These are phyloP conservation scores for Fomitopsis palustris DNA, from an alignment of 1,284 basidiomycete species.

Conservation along the genomic window DNA sequence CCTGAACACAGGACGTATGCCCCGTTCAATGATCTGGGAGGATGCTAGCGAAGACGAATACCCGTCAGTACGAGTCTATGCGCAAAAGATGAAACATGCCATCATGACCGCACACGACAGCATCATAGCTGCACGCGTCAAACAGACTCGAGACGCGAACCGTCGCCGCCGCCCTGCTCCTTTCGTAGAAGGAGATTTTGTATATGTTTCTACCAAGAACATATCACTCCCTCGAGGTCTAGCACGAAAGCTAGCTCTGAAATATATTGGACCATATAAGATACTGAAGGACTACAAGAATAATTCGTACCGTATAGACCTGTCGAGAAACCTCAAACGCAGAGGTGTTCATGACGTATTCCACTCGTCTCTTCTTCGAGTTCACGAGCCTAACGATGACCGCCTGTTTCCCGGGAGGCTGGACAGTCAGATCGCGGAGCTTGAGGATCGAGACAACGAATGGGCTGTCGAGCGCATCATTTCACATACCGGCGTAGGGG, in stretches of 20 bases:
- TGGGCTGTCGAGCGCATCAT: slow-evolving; percentile 30
- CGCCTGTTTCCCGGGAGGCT: slow-evolving; percentile 24
- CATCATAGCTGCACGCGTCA: slow-evolving; percentile 16
- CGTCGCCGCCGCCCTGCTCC: slow-evolving; percentile 2
- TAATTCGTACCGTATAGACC: slow-evolving; percentile 20
- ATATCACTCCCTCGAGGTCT: slow-evolving; percentile 14
- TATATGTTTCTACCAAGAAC: slow-evolving; percentile 12
- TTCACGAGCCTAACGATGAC: too few species aligned
- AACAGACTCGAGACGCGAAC: slow-evolving; percentile 17
- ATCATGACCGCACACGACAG: slow-evolving; percentile 19
- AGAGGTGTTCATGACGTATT: slow-evolving; percentile 27
- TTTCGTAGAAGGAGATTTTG: slow-evolving; percentile 20
- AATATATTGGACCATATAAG: slow-evolving; percentile 20
- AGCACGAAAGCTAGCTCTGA: slow-evolving; percentile 22
- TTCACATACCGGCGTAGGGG: slow-evolving; percentile 22
- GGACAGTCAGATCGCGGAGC: slow-evolving; percentile 12
- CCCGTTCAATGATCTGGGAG: slow-evolving; percentile 6
- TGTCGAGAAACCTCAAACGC: slow-evolving; percentile 20
- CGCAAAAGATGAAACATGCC: slow-evolving; percentile 5
- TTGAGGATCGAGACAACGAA: slow-evolving; percentile 18
- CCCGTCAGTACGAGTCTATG: slow-evolving; percentile 15
- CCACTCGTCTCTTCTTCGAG: too few species aligned
- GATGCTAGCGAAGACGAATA: slow-evolving; percentile 1
- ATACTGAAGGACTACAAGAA: slow-evolving; percentile 1
- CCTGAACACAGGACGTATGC: slow-evolving; percentile 17